A percentile compares a stretch with the other conserved stretches of the same genome.
Evolutionary conservation across 192 early-diverging fungal genomes (phyloP).

Genomic region (Endogone sp.): DNA sequence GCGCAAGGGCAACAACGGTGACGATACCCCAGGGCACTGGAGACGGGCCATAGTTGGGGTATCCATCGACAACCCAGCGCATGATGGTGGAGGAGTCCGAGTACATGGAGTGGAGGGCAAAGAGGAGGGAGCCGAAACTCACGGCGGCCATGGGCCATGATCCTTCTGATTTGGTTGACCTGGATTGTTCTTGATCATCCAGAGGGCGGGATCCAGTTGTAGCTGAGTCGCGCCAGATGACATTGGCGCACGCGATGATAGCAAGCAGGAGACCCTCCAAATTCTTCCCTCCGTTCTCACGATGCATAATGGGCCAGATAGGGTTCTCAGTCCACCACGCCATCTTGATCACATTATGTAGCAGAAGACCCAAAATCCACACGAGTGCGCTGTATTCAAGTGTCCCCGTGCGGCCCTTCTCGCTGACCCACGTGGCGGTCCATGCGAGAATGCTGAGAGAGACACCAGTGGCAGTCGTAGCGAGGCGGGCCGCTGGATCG

Average conservation of each 20-base stretch:
- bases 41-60: conserved; percentile 67
- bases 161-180: no score
- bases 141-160: conserved; percentile 11
- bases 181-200: conserved; percentile 1
- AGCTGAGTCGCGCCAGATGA: conserved; percentile 42
- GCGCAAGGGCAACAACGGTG: conserved; percentile 52
- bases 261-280: conserved; percentile 57
- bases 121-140: conserved; percentile 37
- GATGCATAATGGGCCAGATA: conserved; percentile 81
- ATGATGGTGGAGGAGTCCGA: conserved; percentile 70
- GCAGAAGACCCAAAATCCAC: conserved; percentile 64
- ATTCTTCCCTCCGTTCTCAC: conserved; percentile 68
- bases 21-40: conserved; percentile 71
- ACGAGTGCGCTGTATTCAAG: conserved; percentile 61
- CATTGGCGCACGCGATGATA: conserved; percentile 52
- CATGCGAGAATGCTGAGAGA: conserved; percentile 54
- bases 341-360: conserved; percentile 67
- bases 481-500: conserved; percentile 56
- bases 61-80: conserved; percentile 72
- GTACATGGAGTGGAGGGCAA: conserved; percentile 73
- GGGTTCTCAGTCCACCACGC: conserved; percentile 78
- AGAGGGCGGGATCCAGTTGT: background rate
- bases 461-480: conserved; percentile 52
- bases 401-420: conserved; percentile 42
- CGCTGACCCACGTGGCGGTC: conserved; percentile 53